Evolutionary conservation across 768 basidiomycete species (phyloP).

Genomic region (Pulveroboletus ravenelii): DNA sequence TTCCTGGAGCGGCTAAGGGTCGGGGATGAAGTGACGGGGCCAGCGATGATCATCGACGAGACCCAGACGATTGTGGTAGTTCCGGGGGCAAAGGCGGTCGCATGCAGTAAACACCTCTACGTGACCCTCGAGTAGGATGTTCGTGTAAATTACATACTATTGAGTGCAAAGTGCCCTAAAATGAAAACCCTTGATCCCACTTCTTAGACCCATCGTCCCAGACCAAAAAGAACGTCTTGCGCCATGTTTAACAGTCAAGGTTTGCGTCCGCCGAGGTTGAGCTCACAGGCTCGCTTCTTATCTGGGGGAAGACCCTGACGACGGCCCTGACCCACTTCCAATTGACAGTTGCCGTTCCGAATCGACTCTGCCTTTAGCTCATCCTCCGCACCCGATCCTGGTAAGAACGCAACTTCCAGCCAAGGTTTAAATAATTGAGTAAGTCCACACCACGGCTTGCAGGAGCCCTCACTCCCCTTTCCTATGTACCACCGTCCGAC

Average conservation of each 20-base stretch:
- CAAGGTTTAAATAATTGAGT: conserved; percentile 22
- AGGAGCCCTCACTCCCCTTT: not conserved
- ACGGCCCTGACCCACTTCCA: conserved; percentile 9
- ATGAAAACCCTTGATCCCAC: too few relatives aligned
- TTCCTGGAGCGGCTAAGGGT: conserved; percentile 57
- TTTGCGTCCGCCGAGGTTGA: not conserved
- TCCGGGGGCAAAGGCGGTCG: conserved; percentile 60
- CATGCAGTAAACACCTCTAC: conserved; percentile 66
- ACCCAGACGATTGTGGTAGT: conserved; percentile 94
- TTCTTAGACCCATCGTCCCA: too few relatives aligned
- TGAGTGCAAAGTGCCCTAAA: too few relatives aligned
- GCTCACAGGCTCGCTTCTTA: not conserved
- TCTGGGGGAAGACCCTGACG: conserved; percentile 13
- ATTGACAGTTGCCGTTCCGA: not conserved
- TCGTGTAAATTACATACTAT: conserved; percentile 1
- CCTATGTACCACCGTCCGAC: conserved; percentile 15
- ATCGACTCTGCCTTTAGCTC: conserved; percentile 4
- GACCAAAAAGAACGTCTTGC: too few relatives aligned
- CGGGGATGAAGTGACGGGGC: conserved; percentile 75
- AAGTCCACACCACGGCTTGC: not conserved
- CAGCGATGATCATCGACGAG: conserved; percentile 91
- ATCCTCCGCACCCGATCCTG: conserved; percentile 15
- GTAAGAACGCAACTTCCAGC: conserved; percentile 9
- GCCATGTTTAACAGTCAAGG: not conserved
- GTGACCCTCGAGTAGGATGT: conserved; percentile 37